Conservation (phyloP, 495 filamentous ascomycete genomes). For the Niebla homalea region DNA sequence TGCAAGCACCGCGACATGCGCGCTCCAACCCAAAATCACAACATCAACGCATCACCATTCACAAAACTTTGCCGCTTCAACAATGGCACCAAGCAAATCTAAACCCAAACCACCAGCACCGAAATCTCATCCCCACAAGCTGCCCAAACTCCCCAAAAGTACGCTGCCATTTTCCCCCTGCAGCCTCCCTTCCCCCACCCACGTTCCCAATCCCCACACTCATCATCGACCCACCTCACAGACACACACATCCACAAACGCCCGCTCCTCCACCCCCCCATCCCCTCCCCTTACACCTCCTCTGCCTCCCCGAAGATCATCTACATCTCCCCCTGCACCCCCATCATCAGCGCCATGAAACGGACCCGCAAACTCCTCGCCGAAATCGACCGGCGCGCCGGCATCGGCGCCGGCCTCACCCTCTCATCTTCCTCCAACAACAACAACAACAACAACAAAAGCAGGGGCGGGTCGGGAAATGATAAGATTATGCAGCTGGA, state of each 20-base stretch:
- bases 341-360: conserved; percentile 72
- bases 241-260: conserved; percentile 46
- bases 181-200: not conserved
- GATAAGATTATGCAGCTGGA: conserved; percentile 13
- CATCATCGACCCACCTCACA: conserved; percentile 6
- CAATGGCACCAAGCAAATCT: not conserved
- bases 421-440: too few relatives aligned
- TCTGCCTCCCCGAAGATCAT: conserved; percentile 45
- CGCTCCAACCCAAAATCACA: too few relatives aligned
- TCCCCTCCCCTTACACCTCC: conserved; percentile 43
- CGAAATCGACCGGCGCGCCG: conserved; percentile 46
- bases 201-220: not conserved
- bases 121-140: conserved; percentile 23
- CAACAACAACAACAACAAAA: too few relatives aligned
- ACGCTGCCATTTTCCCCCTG: conserved; percentile 2
- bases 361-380: conserved; percentile 61
- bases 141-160: conserved; percentile 37
- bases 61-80: not conserved
- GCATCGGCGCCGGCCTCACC: conserved; percentile 25
- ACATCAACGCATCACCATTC: too few relatives aligned
- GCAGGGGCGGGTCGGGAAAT: conserved; percentile 19
- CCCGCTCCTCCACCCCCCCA: conserved; percentile 56
- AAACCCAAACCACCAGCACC: not conserved
- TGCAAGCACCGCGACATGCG: too few relatives aligned
- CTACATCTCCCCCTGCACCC: conserved; percentile 63